Base-by-base conservation (phyloP, 75 land plant species). In the Cupressus sempervirens region DNA sequence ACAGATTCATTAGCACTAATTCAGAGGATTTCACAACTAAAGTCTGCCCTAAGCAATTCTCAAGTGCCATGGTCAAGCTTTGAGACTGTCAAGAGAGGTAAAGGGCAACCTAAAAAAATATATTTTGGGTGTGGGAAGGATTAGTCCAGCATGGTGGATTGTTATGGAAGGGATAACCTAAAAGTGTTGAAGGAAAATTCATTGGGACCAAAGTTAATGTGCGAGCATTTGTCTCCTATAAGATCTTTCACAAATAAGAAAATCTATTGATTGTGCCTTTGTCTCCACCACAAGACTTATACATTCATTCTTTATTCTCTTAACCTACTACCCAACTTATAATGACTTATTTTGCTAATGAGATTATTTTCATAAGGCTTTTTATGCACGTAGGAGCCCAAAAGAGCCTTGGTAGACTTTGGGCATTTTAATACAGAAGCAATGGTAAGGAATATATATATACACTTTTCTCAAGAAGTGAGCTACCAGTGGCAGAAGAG, bases 121-220 rank as follows among this genome's bases (percentile, higher is more conserved):
- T 40, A 46, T 40, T 38, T 29, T 18, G 73, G 35, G 11, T 30
- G 73, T 76, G 26, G 43, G 2, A 76, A 76, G 80, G 80, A 76
- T 41, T 46, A 76, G 1, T 38, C 45, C 1, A 11, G 26, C 3
- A 46, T 76, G 80, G 80, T 76, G 48, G 80, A 76, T 41, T 38
- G 41, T 18, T 23, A 76, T 38, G 80, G 80, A 38, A 76, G 23
- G 46, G 80, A 76, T 41, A 76, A 41, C 36, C 45, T 76, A 46
- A 76, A 41, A 76, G 80, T 8, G 9, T 76, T 76, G 80, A 76
- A 41, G 80, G 80, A 76, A 20, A 76, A 76, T 41, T 76, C 80
- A 35, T 76, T 76, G 29, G 80, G 80, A 76, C 46, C 80, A 76
- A 34, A 23, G 29, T 18, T 76, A 36, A 38, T n/a, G 45, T 29